A percentile compares a stretch with the other conserved stretches of the same genome.
Conservation (phyloP, 768 basidiomycete species). For the Glaciozyma martinii region DNA sequence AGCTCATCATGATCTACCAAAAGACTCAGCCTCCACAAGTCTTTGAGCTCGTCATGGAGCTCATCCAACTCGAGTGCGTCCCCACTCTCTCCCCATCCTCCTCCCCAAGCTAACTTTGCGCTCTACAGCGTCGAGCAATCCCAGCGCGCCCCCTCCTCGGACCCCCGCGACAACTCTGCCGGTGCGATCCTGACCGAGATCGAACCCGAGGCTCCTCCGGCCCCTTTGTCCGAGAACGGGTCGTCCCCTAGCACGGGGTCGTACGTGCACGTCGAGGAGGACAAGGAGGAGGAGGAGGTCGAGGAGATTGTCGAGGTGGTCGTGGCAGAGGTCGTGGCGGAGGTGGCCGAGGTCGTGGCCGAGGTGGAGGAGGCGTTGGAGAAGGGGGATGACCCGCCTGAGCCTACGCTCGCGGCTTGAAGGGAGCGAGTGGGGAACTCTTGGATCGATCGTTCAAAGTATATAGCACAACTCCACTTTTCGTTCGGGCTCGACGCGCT, state of each 20-base stretch:
- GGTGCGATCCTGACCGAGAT: constrained; percentile 13
- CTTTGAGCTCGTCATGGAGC: constrained; percentile 73
- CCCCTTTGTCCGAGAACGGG: background rate
- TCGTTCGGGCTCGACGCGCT: too few species aligned
- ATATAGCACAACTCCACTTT: too few species aligned
- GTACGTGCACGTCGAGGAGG: constrained; percentile 27
- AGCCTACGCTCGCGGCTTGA: too few species aligned
- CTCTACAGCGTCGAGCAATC: too few species aligned
- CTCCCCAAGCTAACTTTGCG: too few species aligned
- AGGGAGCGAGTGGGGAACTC: too few species aligned
- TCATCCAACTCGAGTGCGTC: constrained; percentile 62
- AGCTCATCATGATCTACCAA: constrained; percentile 90
- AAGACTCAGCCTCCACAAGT: constrained; percentile 67
- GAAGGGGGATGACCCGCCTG: too few species aligned
- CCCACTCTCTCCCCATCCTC: background rate
- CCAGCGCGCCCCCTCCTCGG: background rate
- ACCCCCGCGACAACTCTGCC: constrained; percentile 2
- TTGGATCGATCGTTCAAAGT: too few species aligned
- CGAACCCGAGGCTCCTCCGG: constrained; percentile 6
- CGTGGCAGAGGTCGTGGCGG: too few species aligned
- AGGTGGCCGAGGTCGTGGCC: too few species aligned
- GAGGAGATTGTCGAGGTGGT: constrained; percentile 3
- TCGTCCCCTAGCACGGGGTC: constrained; percentile 11
- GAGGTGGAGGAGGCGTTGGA: too few species aligned
- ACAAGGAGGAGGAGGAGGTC: constrained; percentile 1